Evolutionary conservation across 306 rosid genomes (phyloP), one percentile per base, ranked within the genome.

Genomic region (Adenanthera pavonina): DNA sequence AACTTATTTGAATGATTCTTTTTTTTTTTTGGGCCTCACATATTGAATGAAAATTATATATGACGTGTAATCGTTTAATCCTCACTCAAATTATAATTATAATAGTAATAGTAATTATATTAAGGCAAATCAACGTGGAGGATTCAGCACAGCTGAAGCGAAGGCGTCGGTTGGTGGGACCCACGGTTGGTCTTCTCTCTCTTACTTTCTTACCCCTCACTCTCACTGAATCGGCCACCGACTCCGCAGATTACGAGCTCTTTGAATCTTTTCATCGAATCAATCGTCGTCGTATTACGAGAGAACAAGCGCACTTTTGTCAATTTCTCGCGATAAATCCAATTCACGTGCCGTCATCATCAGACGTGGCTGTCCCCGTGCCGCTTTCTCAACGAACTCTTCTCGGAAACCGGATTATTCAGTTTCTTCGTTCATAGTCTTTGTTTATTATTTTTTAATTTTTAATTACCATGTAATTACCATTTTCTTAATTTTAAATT

Each of bases 291-390:
- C 79, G 69, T 74, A 1, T 15, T 2, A 1, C 33, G 46, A 72
- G 44, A 8, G 30, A 8, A 48, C 2, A 46, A 74, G 40, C 59
- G 16, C 2, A 2, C 36, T 75, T 70, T 56, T 36, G 43, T 62
- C 56, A 46, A 34, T 75, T 71, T 59, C 0, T 19, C 8, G 74
- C 84, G 66, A 80, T 13, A 36, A 80, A 12, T 64, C 38, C 19
- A 47, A 68, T 2, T 12, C 78, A 44, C 74, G 48, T 70, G 67
- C n/a, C 35, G 16, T 76, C 76, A 14, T 60, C 75, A 72, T 77
- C 74, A 6, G 13, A 72, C 86, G 85, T 87, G 88, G 87, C 71
- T 61, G 40, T 73, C 83, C 49, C 69, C 47, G 7, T 53, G 69
- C 85, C 80, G 44, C 69, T 56, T 81, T 81, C 56, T 61, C 62